phyloP scores from a whole-genome alignment of 208 protist species.

The Entamoeba dispar region DNA sequence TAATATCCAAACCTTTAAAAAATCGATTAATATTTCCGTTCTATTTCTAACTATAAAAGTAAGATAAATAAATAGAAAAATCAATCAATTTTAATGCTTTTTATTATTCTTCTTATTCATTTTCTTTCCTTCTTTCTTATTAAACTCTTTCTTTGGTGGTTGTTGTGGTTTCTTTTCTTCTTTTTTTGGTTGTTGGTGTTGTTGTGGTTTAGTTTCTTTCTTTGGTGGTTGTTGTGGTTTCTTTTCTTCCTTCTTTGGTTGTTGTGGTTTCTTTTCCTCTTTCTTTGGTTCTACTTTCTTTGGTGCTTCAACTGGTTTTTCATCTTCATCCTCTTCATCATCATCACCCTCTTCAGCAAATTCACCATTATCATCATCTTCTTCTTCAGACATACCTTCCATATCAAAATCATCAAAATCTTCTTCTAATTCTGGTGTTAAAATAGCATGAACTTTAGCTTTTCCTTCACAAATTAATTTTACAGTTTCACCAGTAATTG shows the following conservation, averaged over 20 bases:
- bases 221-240: no score
- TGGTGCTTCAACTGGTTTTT: background rate
- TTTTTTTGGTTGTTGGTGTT: background rate
- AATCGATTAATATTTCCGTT: no score
- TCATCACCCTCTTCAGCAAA: background rate
- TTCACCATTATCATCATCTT: background rate
- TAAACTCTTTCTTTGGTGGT: background rate
- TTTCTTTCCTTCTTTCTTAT: background rate
- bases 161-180: background rate
- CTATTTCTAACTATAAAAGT: no score
- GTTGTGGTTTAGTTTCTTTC: no score
- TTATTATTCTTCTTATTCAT: background rate
- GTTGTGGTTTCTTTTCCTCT: background rate
- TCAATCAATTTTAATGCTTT: background rate
- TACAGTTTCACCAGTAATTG: background rate
- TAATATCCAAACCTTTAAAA: no score
- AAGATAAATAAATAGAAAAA: no score
- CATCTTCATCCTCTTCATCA: background rate
- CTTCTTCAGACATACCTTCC: background rate
- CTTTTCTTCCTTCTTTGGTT: no score
- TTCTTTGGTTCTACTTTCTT: background rate
- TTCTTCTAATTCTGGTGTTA: background rate
- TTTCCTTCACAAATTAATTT: background rate
- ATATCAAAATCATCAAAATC: background rate
- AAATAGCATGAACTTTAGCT: background rate